phyloP scores from a whole-genome alignment of 257 asterid species.

The Mentha longifolia region DNA sequence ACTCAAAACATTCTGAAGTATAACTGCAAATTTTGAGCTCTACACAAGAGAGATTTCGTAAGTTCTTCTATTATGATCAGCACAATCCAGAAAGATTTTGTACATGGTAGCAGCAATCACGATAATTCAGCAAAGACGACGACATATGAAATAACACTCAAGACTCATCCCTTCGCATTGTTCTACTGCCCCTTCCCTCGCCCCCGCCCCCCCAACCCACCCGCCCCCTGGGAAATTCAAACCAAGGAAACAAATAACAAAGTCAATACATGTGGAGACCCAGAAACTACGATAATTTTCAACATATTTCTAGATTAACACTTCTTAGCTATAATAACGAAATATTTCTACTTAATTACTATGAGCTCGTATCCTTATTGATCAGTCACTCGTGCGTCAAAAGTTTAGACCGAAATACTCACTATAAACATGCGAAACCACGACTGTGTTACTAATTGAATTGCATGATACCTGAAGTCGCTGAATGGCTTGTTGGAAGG shows the following conservation, averaged over 20 bases:
- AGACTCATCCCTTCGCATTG: neutral
- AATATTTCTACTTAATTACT: slow-evolving; percentile 6
- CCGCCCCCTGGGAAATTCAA: neutral
- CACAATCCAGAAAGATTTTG: neutral
- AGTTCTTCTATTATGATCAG: neutral
- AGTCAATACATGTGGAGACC: neutral
- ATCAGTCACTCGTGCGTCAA: neutral
- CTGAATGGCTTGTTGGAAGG: slow-evolving; percentile 96
- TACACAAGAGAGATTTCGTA: neutral
- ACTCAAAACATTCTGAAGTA: neutral
- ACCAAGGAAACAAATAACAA: neutral
- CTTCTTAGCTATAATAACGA: neutral
- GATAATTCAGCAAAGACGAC: neutral
- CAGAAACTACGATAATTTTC: neutral
- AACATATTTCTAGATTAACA: neutral
- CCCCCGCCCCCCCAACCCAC: too few relatives aligned
- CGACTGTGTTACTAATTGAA: neutral
- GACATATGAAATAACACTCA: neutral
- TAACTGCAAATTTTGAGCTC: neutral
- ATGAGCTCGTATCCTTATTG: neutral
- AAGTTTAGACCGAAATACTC: neutral
- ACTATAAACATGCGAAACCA: neutral
- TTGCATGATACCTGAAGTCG: slow-evolving; percentile 70
- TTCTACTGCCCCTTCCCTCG: slow-evolving; percentile 9
- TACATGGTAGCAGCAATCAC: neutral